Conservation (phyloP, 2,329 filamentous ascomycete genomes). For the Aspergillus fumigatiaffinis region DNA sequence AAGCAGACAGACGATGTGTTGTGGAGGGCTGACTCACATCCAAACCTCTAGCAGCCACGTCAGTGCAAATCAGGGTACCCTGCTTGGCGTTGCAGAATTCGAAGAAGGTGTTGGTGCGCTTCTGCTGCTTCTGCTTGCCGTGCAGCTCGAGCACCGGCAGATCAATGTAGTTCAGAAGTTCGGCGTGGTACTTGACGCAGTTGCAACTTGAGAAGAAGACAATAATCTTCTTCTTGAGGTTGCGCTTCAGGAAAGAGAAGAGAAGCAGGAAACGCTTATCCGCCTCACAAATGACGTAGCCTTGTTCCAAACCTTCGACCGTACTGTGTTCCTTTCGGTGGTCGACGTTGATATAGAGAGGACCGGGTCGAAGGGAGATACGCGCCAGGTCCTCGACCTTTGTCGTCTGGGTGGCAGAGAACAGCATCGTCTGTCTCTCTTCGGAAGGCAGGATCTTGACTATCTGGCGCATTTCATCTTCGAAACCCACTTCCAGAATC, state of each 20-base stretch:
- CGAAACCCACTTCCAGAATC: constrained; percentile 95
- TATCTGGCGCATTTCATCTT: constrained; percentile 96
- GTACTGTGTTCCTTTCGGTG: constrained; percentile 85
- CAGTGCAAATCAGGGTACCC: constrained; percentile 90
- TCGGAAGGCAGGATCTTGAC: constrained; percentile 88
- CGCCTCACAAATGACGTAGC: constrained; percentile 88
- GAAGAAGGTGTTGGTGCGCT: constrained; percentile 98
- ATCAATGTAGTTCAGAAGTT: constrained; percentile 97
- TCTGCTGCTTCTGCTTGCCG: constrained; percentile 97
- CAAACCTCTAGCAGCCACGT: constrained; percentile 89
- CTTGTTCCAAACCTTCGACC: constrained; percentile 90
- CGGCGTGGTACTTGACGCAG: constrained; percentile 91
- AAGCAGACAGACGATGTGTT: neutral
- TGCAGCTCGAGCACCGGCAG: constrained; percentile 81
- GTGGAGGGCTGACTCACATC: constrained; percentile 56
- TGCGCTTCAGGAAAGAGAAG: constrained; percentile 89
- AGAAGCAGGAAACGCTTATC: constrained; percentile 91
- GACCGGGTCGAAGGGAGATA: constrained; percentile 85
- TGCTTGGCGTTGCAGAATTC: constrained; percentile 85
- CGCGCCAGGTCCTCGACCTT: constrained; percentile 96
- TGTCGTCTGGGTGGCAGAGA: constrained; percentile 96
- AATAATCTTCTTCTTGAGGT: constrained; percentile 94
- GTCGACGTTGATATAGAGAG: constrained; percentile 96
- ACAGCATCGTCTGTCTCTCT: constrained; percentile 92
- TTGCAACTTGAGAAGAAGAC: constrained; percentile 93